A percentile compares a stretch with the other conserved stretches of the same genome.
phyloP scores from a whole-genome alignment of 2,329 filamentous ascomycete genomes.

The Sarocladiaceae sp. region DNA sequence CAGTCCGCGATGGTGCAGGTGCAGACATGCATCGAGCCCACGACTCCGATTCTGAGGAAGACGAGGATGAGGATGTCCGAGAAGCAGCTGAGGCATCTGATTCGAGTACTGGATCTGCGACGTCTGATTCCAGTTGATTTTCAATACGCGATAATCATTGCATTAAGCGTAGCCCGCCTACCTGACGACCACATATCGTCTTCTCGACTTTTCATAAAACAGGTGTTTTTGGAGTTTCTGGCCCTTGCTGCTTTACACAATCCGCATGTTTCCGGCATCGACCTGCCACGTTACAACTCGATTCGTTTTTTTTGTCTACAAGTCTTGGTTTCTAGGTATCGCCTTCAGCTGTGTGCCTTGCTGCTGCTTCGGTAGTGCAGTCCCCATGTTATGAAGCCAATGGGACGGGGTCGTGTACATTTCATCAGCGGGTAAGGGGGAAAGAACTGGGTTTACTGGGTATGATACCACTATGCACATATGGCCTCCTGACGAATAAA shows the following conservation, averaged over 20 bases:
- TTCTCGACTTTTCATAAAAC: slow-evolving; percentile 1
- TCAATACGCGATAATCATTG: too few species aligned
- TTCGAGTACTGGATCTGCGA: neutral
- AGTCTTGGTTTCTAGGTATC: neutral
- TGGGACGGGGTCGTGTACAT: neutral
- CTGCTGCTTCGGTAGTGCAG: neutral
- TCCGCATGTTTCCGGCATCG: too few species aligned
- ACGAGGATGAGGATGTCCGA: neutral
- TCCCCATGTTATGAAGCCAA: too few species aligned
- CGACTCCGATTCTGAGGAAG: slow-evolving; percentile 13
- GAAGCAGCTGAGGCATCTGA: neutral
- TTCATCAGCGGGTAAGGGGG: neutral
- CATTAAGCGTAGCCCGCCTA: too few species aligned
- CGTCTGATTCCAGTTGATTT: slow-evolving; percentile 1
- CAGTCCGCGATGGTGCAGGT: slow-evolving; percentile 49
- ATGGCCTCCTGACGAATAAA: neutral
- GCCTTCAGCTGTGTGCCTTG: neutral
- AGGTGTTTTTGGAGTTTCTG: slow-evolving; percentile 1
- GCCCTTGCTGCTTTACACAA: neutral
- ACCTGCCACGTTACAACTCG: too few species aligned
- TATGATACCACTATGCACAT: slow-evolving; percentile 9
- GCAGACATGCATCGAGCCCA: slow-evolving; percentile 9
- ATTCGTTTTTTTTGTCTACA: too few species aligned
- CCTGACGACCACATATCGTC: neutral
- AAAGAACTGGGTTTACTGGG: neutral